Conservation (phyloP, 495 filamentous ascomycete genomes). For the Neurospora cerealis region DNA sequence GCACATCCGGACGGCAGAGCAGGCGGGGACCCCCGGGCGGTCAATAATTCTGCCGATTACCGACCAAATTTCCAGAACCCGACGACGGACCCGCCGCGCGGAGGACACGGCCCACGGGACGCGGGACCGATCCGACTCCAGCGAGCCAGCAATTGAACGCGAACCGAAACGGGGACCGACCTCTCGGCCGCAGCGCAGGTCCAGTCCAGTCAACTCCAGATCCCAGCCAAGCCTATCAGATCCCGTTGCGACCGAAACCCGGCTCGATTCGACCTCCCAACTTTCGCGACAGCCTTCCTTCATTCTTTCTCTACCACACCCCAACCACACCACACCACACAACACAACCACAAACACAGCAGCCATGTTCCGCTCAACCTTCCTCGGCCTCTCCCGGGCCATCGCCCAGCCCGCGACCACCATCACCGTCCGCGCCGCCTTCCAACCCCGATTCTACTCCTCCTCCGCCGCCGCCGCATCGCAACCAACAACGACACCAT, state of each 20-base stretch:
- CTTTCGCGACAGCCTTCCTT: not conserved
- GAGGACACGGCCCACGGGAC: not conserved
- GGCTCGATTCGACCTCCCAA: not conserved
- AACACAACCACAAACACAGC: not conserved
- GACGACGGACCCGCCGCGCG: not conserved
- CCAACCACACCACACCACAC: not conserved
- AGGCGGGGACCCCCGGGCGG: conserved; percentile 2
- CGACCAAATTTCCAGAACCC: conserved; percentile 6
- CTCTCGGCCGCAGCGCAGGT: not conserved
- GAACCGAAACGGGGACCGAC: not conserved
- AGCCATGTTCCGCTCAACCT: conserved; percentile 10
- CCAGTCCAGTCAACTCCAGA: not conserved
- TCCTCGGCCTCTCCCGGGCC: conserved; percentile 1
- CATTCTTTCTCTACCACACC: not conserved
- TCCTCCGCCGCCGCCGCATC: conserved; percentile 1
- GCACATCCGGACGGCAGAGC: not conserved
- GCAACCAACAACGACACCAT: not conserved
- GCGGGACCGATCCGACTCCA: not conserved
- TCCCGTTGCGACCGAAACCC: not conserved
- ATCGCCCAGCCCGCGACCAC: conserved; percentile 1
- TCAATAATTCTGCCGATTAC: conserved; percentile 13
- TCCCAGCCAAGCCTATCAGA: not conserved
- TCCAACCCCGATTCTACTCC: not conserved
- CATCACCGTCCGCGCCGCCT: not conserved
- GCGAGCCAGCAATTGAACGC: not conserved